Evolutionary conservation across 1,284 basidiomycete genomes (phyloP).

Genomic region (Ceratobasidium sp.): DNA sequence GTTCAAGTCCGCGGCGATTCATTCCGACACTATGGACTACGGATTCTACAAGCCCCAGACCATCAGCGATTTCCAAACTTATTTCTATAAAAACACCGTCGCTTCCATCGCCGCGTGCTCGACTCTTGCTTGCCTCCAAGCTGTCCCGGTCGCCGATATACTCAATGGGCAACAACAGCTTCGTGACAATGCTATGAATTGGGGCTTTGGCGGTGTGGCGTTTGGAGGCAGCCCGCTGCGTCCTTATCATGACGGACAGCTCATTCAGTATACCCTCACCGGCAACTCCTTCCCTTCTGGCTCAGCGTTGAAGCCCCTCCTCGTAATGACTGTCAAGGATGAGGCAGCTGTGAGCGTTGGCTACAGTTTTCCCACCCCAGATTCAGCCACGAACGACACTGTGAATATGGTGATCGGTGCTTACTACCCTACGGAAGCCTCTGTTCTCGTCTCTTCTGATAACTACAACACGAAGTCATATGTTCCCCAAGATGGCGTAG

Average conservation of each 20-base stretch:
- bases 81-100: slow-evolving; percentile 67
- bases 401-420: slow-evolving; percentile 54
- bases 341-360: slow-evolving; percentile 72
- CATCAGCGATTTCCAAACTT: slow-evolving; percentile 65
- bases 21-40: slow-evolving; percentile 87
- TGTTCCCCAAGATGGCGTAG: slow-evolving; percentile 39
- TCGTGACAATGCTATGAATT: slow-evolving; percentile 54
- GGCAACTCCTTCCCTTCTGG: slow-evolving; percentile 64
- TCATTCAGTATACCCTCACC: slow-evolving; percentile 70
- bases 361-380: slow-evolving; percentile 53
- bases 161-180: slow-evolving; percentile 63
- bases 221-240: slow-evolving; percentile 58
- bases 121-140: slow-evolving; percentile 61
- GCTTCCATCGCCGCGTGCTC: slow-evolving; percentile 55
- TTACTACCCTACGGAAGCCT: slow-evolving; percentile 62
- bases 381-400: slow-evolving; percentile 59
- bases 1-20: slow-evolving; percentile 79
- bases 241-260: slow-evolving; percentile 61
- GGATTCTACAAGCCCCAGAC: slow-evolving; percentile 70
- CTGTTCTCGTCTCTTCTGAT: slow-evolving; percentile 60
- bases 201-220: too few relatives aligned
- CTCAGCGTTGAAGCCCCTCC: slow-evolving; percentile 66
- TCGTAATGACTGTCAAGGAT: slow-evolving; percentile 74
- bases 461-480: slow-evolving; percentile 61
- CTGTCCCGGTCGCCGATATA: slow-evolving; percentile 63